These are phyloP conservation scores for Microdochium bolleyi DNA, from an alignment of 2,329 filamentous ascomycete species.

Conservation along the genomic window DNA sequence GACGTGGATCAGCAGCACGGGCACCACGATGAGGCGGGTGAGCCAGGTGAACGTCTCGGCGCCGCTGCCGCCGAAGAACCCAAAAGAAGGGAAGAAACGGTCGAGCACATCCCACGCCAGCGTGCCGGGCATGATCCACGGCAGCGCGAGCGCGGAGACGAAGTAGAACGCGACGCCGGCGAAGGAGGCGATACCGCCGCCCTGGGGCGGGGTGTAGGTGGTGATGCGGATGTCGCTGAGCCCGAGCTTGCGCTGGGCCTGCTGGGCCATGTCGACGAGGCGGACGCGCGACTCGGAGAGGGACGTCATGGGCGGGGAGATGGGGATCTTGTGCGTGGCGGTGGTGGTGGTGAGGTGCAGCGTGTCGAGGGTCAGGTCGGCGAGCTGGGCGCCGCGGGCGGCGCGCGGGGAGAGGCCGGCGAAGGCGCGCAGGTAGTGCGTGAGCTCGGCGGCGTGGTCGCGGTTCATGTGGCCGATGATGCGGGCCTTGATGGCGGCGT, in stretches of 20 bases:
- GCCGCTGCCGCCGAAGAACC: constrained; percentile 28
- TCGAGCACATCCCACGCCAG: constrained; percentile 41
- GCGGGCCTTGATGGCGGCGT: constrained; percentile 44
- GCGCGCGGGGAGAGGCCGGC: constrained; percentile 45
- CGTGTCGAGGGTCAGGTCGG: constrained; percentile 54
- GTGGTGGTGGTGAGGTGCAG: constrained; percentile 52
- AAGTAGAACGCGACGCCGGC: constrained; percentile 46
- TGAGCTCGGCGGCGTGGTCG: constrained; percentile 68
- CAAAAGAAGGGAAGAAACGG: constrained; percentile 33
- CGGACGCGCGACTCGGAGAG: constrained; percentile 61
- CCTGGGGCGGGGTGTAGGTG: constrained; percentile 29
- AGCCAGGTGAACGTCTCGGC: constrained; percentile 49
- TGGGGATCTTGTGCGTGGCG: constrained; percentile 43
- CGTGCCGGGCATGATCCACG: constrained; percentile 43
- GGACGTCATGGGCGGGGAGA: constrained; percentile 63
- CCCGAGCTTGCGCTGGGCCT: constrained; percentile 49
- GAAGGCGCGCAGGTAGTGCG: constrained; percentile 72
- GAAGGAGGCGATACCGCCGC: constrained; percentile 45
- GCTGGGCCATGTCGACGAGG: constrained; percentile 62
- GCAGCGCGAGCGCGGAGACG: constrained; percentile 36
- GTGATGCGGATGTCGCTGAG: constrained; percentile 38
- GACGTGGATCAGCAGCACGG: constrained; percentile 57
- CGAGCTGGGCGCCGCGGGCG: constrained; percentile 51
- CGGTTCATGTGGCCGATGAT: constrained; percentile 82
- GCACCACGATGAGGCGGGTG: constrained; percentile 47